A percentile compares a stretch with the other conserved stretches of the same genome.
These are phyloP conservation scores for Fusarium piperis DNA, from an alignment of 2,329 filamentous ascomycete genomes.

Conservation along the genomic window DNA sequence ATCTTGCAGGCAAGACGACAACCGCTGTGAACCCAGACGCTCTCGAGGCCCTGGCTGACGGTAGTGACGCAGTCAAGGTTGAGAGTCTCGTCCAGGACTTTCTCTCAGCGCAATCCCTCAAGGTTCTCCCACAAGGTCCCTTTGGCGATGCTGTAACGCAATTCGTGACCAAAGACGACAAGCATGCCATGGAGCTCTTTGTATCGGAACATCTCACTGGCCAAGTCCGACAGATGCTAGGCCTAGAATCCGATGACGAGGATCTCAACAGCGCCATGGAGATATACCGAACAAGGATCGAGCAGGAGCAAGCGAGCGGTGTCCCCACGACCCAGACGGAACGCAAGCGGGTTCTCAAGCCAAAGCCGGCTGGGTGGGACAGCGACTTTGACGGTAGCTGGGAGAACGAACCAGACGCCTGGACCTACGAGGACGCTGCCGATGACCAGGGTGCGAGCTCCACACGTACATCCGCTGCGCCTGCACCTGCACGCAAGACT, in stretches of 20 bases:
- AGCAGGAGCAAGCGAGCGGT: slow-evolving; percentile 76
- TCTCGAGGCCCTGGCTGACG: slow-evolving; percentile 60
- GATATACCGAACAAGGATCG: slow-evolving; percentile 73
- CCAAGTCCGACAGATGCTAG: slow-evolving; percentile 76
- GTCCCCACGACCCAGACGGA: slow-evolving; percentile 53
- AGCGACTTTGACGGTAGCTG: slow-evolving; percentile 88
- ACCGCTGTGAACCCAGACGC: slow-evolving; percentile 67
- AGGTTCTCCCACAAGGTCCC: slow-evolving; percentile 89
- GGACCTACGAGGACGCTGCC: slow-evolving; percentile 46
- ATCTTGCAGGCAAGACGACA: slow-evolving; percentile 42
- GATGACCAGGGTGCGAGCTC: slow-evolving; percentile 18
- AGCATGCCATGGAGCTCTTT: slow-evolving; percentile 86
- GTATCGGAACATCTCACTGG: slow-evolving; percentile 76
- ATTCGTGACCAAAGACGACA: slow-evolving; percentile 96
- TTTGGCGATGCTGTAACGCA: slow-evolving; percentile 94
- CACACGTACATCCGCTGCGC: neutral
- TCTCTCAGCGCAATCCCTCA: slow-evolving; percentile 85
- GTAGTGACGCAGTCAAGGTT: slow-evolving; percentile 79
- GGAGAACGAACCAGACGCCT: slow-evolving; percentile 78
- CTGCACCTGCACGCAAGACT: slow-evolving; percentile 10
- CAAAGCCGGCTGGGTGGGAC: slow-evolving; percentile 85
- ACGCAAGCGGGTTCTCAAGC: slow-evolving; percentile 65
- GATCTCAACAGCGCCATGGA: slow-evolving; percentile 81
- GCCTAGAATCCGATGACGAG: slow-evolving; percentile 69
- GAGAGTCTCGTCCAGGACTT: slow-evolving; percentile 90